Evolutionary conservation across 2,329 filamentous ascomycete genomes (phyloP).

Genomic region (Fusarium penzigii): DNA sequence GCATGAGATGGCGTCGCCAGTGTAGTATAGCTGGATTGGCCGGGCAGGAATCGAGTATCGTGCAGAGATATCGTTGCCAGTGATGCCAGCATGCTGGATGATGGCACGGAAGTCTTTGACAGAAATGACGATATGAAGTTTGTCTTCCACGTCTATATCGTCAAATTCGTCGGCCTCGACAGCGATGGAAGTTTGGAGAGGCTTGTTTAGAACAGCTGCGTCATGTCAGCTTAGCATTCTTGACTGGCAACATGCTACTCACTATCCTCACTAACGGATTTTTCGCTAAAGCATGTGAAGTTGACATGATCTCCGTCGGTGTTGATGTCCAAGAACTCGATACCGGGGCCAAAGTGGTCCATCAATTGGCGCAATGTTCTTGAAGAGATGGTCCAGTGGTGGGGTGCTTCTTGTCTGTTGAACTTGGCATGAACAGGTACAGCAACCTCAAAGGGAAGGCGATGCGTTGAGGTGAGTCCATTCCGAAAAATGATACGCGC

Average conservation of each 20-base stretch:
- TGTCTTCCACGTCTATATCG: slow-evolving; percentile 71
- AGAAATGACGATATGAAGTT: slow-evolving; percentile 76
- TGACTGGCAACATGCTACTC: slow-evolving; percentile 8
- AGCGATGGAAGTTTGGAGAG: slow-evolving; percentile 76
- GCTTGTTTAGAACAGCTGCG: slow-evolving; percentile 74
- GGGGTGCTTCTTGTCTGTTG: slow-evolving; percentile 63
- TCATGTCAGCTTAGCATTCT: slow-evolving; percentile 9
- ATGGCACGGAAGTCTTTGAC: slow-evolving; percentile 84
- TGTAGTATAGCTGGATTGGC: slow-evolving; percentile 73
- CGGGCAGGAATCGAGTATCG: slow-evolving; percentile 70
- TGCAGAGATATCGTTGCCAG: slow-evolving; percentile 66
- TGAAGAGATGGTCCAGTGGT: slow-evolving; percentile 73
- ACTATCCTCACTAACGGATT: slow-evolving; percentile 64
- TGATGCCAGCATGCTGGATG: slow-evolving; percentile 71
- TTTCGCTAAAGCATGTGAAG: slow-evolving; percentile 82
- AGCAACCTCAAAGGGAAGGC: slow-evolving; percentile 71
- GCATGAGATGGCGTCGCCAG: slow-evolving; percentile 66
- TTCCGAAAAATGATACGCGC: slow-evolving; percentile 74
- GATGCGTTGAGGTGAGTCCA: slow-evolving; percentile 75
- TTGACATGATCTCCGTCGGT: slow-evolving; percentile 72
- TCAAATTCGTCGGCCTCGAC: slow-evolving; percentile 77
- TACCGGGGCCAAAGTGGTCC: slow-evolving; percentile 78
- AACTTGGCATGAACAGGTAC: slow-evolving; percentile 79
- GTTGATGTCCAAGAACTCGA: slow-evolving; percentile 79
- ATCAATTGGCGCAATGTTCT: slow-evolving; percentile 72